Evolutionary conservation across 495 filamentous ascomycete species (phyloP), one percentile per base, ranked within the genome.

Genomic region (Talaromyces borbonicus): DNA sequence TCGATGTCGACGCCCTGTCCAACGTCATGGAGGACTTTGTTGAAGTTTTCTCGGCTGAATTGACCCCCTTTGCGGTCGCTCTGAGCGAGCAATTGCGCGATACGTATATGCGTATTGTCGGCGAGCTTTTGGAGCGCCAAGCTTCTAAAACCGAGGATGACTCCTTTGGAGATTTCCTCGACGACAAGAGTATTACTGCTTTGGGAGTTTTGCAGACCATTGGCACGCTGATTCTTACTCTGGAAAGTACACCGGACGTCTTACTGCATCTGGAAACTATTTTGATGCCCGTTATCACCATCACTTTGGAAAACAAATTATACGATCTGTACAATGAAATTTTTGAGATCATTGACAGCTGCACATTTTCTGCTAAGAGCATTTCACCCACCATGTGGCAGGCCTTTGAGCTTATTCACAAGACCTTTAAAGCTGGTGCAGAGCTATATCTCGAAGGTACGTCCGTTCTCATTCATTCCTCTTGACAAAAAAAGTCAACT

Each of bases 1-100:
- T 88, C 35, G 89, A 95, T 53, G 90, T 95, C 41, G 89, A 95
- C 62, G 87, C 89, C 14, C 64, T 95, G 15, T 87, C 89, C n/a
- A 95, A 95, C 53, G 89, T 95, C n/a, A 95, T 95, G 92, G 92
- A 98, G 60, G 93, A 98, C 55, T 97, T 97, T 60, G 92, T 98
- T 41, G 92, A 98, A 62, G 92, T 97, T 0, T 98, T 98, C 62
- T 90, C 92, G 14, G 69, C 85, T 2, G 93, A 98, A 58, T 74
- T 98, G 42, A 98, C 92, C 1, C 92, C 92, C 6, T 98, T 98
- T 57, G 92, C 92, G n/a, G 93, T 97, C 12, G 90, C 93, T 5
- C 72, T 98, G 31, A 95, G 87, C 55, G 89, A 98, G 69, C 92
- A 98, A 62, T 73, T 98, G 16, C 83, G 90, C 22, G 92, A 98